Conservation (phyloP, 2,329 filamentous ascomycete genomes). For the Bipolaris victoriae region DNA sequence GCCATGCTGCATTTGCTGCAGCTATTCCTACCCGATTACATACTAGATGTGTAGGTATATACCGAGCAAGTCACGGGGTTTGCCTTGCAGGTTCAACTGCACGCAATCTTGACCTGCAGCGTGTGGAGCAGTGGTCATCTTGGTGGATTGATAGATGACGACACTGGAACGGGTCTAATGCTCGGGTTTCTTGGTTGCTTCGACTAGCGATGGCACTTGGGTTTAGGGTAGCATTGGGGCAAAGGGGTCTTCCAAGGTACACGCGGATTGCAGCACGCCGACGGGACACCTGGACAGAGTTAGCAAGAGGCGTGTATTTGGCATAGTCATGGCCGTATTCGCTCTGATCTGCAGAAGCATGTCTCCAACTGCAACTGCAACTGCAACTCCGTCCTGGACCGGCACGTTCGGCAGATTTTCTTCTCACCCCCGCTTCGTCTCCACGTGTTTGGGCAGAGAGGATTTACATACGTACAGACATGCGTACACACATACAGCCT, state of each 20-base stretch:
- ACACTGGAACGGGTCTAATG: neutral
- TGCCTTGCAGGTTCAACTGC: neutral
- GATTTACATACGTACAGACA: neutral
- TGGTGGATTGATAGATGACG: neutral
- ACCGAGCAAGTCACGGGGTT: neutral
- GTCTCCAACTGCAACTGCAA: neutral
- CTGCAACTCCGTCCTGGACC: conserved; percentile 13
- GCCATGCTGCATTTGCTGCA: neutral
- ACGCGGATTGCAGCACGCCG: neutral
- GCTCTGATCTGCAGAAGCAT: conserved; percentile 23
- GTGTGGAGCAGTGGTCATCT: neutral
- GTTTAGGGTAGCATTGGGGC: neutral
- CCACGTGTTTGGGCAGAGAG: conserved; percentile 26
- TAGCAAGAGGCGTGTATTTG: no score
- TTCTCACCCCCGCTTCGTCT: conserved; percentile 23
- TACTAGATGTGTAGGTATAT: neutral
- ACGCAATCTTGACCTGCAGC: neutral
- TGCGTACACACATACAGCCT: neutral
- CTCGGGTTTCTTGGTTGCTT: neutral
- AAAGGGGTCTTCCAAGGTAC: neutral
- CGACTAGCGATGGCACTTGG: conserved; percentile 3
- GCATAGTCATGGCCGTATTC: no score
- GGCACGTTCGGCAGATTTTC: conserved; percentile 29
- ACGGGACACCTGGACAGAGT: conserved; percentile 5
- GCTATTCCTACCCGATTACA: neutral